Conservation (phyloP, 441 rosid genomes). For the Flueggea neowawraea region DNA sequence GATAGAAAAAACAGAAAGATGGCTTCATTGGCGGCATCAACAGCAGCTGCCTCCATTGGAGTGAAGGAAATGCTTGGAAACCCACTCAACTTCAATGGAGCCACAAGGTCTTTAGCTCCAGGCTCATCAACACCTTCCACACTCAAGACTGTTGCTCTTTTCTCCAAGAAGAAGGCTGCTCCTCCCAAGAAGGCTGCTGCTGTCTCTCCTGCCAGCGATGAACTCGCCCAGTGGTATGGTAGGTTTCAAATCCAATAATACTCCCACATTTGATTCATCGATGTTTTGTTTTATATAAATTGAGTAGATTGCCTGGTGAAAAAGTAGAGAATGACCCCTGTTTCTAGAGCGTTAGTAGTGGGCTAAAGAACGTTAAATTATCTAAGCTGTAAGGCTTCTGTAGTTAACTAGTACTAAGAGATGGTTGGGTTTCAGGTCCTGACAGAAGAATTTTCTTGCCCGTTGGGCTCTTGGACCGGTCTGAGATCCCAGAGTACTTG, state of each 20-base stretch:
- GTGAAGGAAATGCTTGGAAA: constrained; percentile 85
- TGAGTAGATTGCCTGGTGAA: no score
- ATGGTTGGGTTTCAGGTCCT: constrained; percentile 53
- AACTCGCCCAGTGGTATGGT: constrained; percentile 99
- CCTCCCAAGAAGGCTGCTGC: constrained; percentile 45
- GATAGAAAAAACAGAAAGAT: constrained; percentile 12
- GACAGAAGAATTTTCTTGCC: constrained; percentile 97
- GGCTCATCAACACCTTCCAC: constrained; percentile 41
- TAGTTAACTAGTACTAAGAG: no score
- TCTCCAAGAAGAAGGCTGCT: constrained; percentile 76
- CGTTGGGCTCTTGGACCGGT: constrained; percentile 87
- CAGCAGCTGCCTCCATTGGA: constrained; percentile 70
- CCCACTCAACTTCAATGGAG: constrained; percentile 58
- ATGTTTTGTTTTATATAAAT: no score
- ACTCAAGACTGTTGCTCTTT: constrained; percentile 75
- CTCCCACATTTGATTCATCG: not conserved
- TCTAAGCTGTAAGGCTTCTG: no score
- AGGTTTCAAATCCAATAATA: constrained; percentile 17
- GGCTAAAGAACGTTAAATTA: no score
- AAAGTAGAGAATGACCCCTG: no score
- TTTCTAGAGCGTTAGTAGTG: no score
- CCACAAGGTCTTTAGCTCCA: constrained; percentile 50
- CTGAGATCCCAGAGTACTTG: constrained; percentile 96
- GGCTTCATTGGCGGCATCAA: constrained; percentile 57
- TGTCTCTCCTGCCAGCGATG: constrained; percentile 47